Evolutionary conservation across 176 grass and related monocot genomes (phyloP), one percentile per base, ranked within the genome.

Genomic region (Hyparrhenia diplandra): DNA sequence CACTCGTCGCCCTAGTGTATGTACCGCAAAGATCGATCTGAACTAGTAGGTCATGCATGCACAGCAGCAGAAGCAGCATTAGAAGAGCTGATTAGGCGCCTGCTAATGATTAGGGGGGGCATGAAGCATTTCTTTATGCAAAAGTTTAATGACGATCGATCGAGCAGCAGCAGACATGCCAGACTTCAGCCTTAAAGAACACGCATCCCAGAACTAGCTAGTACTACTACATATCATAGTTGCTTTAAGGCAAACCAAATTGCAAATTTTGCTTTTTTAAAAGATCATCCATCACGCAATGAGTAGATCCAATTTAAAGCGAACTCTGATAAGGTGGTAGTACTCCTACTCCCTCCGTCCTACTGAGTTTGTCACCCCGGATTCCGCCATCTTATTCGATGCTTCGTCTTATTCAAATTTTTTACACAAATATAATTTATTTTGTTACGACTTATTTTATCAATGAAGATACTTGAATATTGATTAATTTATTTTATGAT

Each of bases 31-130:
- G 29, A 34, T 10, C 39, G 64, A 79, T 42, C 35, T 16, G 72
- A 41, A 3, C 43, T 34, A 32, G 3, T 34, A 77, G 51, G 6
- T 3, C 51, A 55, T n/a, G 51, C 18, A 8, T 21, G 20, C 20
- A 10, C 51, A 47, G 16, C 63, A 59, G 27, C 35, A 23, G 6
- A 49, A 64, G 25, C 11, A 46, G 37, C 37, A 9, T 74, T 17
- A 5, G 43, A 46, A 49, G 28, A 57, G 64, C 18, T 71, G 35
- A 31, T 71, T 49, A 83, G 57, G 43, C 23, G 24, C 62, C 20
- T 40, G 75, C 59, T 62, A 29, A 78, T 72, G 79, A 55, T 70
- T 27, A 76, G 71, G 21, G 90, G 80, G 34, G 75, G 80, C 80
- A 86, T 1, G 79, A 32, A 81, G 24, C 69, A 73, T 81, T 80